Conservation (phyloP, 768 basidiomycete genomes). For the Sarcodon aspratus region DNA sequence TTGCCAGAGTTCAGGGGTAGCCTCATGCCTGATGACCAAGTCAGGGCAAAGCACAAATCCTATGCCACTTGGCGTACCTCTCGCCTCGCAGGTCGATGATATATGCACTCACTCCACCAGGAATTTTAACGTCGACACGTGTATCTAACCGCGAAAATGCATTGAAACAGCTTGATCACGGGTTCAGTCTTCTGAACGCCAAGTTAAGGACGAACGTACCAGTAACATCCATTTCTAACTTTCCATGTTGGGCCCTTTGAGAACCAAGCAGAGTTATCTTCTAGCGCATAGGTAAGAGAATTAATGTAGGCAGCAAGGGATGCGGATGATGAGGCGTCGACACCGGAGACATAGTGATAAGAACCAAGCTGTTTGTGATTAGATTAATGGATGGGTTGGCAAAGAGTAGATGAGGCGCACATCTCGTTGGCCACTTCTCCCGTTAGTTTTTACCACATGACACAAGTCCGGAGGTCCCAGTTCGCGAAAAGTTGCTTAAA, state of each 20-base stretch:
- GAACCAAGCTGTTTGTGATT: slow-evolving; percentile 63
- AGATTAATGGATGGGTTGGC: slow-evolving; percentile 1
- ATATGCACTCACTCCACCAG: slow-evolving; percentile 92
- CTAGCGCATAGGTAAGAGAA: slow-evolving; percentile 92
- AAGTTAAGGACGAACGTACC: slow-evolving; percentile 33
- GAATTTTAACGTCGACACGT: slow-evolving; percentile 96
- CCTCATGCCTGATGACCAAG: slow-evolving; percentile 54
- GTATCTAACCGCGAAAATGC: slow-evolving; percentile 96
- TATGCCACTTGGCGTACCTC: slow-evolving; percentile 40
- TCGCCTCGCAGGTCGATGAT: slow-evolving; percentile 92
- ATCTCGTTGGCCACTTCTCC: slow-evolving; percentile 75
- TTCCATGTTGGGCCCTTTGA: slow-evolving; percentile 79
- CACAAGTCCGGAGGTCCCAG: slow-evolving; percentile 96
- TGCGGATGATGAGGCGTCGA: slow-evolving; percentile 96
- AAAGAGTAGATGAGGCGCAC: slow-evolving; percentile 32
- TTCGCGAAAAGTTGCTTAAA: slow-evolving; percentile 85
- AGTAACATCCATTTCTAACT: slow-evolving; percentile 87
- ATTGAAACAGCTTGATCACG: slow-evolving; percentile 72
- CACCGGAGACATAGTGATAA: slow-evolving; percentile 97
- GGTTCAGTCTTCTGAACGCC: not conserved
- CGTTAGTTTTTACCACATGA: slow-evolving; percentile 89
- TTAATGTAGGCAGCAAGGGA: slow-evolving; percentile 98
- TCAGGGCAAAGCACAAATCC: slow-evolving; percentile 4
- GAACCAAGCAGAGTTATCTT: slow-evolving; percentile 89
- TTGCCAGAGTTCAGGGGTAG: slow-evolving; percentile 90